Base-by-base conservation (phyloP, 148 eudicot genomes). In the Nepenthes mirabilis region DNA sequence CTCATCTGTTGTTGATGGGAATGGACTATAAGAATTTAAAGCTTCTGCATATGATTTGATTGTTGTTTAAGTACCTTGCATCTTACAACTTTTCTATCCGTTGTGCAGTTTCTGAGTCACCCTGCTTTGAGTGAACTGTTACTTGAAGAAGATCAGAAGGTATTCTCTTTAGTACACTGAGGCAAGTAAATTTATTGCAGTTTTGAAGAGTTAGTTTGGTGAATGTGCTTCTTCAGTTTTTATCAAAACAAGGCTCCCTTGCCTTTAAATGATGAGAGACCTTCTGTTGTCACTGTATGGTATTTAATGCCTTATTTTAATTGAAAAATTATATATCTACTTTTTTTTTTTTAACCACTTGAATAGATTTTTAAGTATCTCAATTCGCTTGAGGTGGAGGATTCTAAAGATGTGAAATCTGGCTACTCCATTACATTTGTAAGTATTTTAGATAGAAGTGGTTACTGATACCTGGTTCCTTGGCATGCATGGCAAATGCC, bases 401-500 rank as follows among this genome's bases (percentile, higher is more conserved):
- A 94, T 67, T 80, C 72, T 48, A 84, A 87, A 63, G 99, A 89
- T 70, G 86, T 94, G 61, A 89, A 94, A 68, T 86, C 95, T 0
- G 97, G 99, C 57, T 94, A 89, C 75, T 79, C 97, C 40, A 89
- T 94, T 36, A 74, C 87, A 45, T 86, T 94, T 77, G 99, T 94
- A 74, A 86, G 99, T 82, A 34, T 59, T n/a, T 61, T 47, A 37
- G 37, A 23, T 23, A 23, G 23, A 23, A 23, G 37, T 60, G 53
- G n/a, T 52, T 47, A 37, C 55, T 65, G 47, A 70, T 51, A 33
- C 35, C 57, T 57, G 34, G 36, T 14, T 58, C 37, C 34, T 8
- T 45, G 51, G 33, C 14, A 40, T 3, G 8, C 45, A 1, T 49
- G 52, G 3, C 2, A n/a, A n/a, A 10, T 49, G 14, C 52, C 52